Percentiles rank a stretch among this genome's conserved stretches.
Conservation (phyloP, 2,329 filamentous ascomycete genomes). For the Diatrype stigma region DNA sequence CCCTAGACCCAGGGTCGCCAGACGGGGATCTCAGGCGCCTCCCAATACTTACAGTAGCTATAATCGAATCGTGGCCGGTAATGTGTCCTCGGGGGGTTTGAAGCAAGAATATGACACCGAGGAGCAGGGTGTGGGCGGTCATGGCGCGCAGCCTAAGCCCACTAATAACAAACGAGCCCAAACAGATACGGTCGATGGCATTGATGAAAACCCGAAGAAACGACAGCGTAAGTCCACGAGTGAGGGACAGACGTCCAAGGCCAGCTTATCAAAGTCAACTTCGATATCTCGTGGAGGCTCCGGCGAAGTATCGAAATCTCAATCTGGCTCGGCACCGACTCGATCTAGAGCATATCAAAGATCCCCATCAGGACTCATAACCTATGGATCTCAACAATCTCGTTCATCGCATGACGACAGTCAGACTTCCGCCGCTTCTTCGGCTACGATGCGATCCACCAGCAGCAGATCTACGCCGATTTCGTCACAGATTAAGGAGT, state of each 20-base stretch:
- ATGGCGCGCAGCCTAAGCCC: background rate
- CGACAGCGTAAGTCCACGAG: constrained; percentile 2
- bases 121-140: background rate
- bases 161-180: background rate
- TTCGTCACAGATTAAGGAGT: background rate
- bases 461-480: background rate
- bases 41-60: constrained; percentile 21
- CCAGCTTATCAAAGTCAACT: no score
- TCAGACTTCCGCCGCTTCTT: constrained; percentile 6
- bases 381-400: background rate
- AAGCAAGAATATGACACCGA: background rate
- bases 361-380: background rate
- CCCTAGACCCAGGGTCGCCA: constrained; percentile 7
- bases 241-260: constrained; percentile 1
- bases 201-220: constrained; percentile 4
- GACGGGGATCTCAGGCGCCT: constrained; percentile 8
- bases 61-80: constrained; percentile 24
- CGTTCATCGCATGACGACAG: background rate
- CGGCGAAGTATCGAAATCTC: no score
- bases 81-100: background rate
- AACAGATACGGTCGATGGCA: background rate
- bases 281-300: no score
- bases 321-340: constrained; percentile 3
- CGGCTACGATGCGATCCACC: constrained; percentile 1
- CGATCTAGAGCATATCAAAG: background rate